These are phyloP conservation scores for Pisolithus orientalis DNA, from an alignment of 768 basidiomycete genomes.

Conservation along the genomic window DNA sequence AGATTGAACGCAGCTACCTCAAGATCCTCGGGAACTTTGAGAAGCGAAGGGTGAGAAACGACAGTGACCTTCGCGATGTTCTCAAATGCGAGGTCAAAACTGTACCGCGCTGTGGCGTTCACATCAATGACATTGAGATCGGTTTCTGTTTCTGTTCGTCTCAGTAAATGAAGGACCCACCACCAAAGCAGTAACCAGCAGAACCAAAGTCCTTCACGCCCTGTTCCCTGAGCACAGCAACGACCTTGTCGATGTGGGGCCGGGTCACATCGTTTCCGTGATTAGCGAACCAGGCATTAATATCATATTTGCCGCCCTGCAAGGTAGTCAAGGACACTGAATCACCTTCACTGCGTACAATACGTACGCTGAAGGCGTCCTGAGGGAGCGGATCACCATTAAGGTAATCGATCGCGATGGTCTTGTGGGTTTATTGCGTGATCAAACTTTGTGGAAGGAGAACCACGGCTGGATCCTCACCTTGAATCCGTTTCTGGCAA, in stretches of 20 bases:
- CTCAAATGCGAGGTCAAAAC: constrained; percentile 58
- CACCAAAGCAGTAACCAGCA: constrained; percentile 68
- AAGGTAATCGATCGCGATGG: constrained; percentile 31
- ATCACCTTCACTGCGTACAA: background rate
- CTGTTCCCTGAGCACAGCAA: constrained; percentile 47
- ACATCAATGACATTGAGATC: background rate
- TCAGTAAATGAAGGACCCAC: constrained; percentile 21
- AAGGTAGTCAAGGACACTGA: background rate
- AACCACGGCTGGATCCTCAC: constrained; percentile 2
- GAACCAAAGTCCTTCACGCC: constrained; percentile 56
- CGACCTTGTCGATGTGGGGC: constrained; percentile 49
- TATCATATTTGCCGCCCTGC: constrained; percentile 17
- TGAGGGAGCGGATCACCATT: constrained; percentile 28
- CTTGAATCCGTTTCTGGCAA: constrained; percentile 37
- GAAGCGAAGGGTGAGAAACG: constrained; percentile 57
- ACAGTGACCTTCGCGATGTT: constrained; percentile 42
- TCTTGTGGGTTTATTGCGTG: constrained; percentile 5
- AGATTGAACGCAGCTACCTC: constrained; percentile 33
- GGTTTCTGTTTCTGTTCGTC: background rate
- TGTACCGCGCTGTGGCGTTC: constrained; percentile 38
- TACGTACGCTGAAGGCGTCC: constrained; percentile 12
- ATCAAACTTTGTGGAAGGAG: background rate
- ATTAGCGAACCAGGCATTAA: constrained; percentile 35
- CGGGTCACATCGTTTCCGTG: constrained; percentile 39
- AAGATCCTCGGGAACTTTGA: constrained; percentile 53